Evolutionary conservation across 129 eudicot genomes (phyloP).

Genomic region (Helichrysum umbraculigerum): DNA sequence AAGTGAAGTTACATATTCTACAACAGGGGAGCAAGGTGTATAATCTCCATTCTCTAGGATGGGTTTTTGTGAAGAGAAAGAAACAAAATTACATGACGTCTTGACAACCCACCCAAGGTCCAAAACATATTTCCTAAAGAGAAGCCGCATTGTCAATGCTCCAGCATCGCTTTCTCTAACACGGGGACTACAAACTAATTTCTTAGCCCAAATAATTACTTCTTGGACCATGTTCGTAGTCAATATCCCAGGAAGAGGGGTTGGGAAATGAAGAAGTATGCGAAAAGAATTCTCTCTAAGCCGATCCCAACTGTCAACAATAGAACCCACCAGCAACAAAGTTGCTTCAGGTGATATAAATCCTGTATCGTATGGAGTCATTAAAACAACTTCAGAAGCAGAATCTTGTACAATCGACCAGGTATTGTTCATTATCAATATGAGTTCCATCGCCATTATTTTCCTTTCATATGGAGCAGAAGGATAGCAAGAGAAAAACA

Average conservation of each 20-base stretch:
- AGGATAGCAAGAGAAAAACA: slow-evolving; percentile 90
- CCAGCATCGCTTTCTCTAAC: slow-evolving; percentile 99
- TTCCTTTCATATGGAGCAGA: slow-evolving; percentile 98
- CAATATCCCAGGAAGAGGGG: slow-evolving; percentile 92
- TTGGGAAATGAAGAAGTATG: slow-evolving; percentile 73
- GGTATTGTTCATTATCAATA: slow-evolving; percentile 71
- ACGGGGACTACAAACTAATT: slow-evolving; percentile 90
- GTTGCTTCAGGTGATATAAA: slow-evolving; percentile 71
- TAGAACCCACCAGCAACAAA: slow-evolving; percentile 81
- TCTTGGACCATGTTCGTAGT: slow-evolving; percentile 50
- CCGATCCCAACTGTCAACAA: slow-evolving; percentile 98
- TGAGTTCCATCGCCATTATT: slow-evolving; percentile 93
- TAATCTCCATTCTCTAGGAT: slow-evolving; percentile 34
- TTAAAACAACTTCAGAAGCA: slow-evolving; percentile 37
- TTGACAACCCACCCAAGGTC: slow-evolving; percentile 78
- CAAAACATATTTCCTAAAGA: slow-evolving; percentile 84
- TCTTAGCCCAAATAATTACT: slow-evolving; percentile 90
- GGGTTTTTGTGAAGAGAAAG: slow-evolving; percentile 24
- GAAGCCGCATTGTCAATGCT: slow-evolving; percentile 77
- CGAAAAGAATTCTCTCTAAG: slow-evolving; percentile 82
- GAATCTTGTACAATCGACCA: slow-evolving; percentile 58
- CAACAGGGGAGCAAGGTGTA: slow-evolving; percentile 48
- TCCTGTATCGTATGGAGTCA: slow-evolving; percentile 71
- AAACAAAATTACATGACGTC: slow-evolving; percentile 47
- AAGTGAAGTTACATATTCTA: slow-evolving; percentile 60